Percentiles rank a stretch among this genome's conserved stretches.
phyloP scores from a whole-genome alignment of 768 basidiomycete genomes.

The Podaxis mareebaensis region DNA sequence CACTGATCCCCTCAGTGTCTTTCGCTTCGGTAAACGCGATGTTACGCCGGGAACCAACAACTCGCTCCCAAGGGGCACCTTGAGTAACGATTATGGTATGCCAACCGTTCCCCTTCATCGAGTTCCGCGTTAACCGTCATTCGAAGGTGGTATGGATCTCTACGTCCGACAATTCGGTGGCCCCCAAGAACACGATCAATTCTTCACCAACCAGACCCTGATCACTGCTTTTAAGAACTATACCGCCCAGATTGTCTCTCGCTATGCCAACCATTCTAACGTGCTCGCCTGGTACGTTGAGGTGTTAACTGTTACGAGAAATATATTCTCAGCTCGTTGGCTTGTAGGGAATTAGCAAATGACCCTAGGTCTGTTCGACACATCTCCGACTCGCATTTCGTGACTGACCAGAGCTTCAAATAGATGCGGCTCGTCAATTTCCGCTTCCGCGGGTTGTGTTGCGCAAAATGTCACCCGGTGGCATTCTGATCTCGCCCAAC shows the following conservation, averaged over 20 bases:
- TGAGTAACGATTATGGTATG: conserved; percentile 66
- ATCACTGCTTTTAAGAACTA: conserved; percentile 58
- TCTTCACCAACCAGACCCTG: conserved; percentile 53
- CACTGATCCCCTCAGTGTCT: conserved; percentile 20
- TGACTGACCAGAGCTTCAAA: conserved; percentile 10
- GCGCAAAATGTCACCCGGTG: conserved; percentile 57
- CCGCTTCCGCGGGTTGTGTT: conserved; percentile 42
- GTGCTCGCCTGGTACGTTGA: conserved; percentile 49
- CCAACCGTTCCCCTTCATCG: conserved; percentile 11
- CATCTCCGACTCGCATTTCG: neutral
- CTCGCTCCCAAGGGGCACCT: conserved; percentile 46
- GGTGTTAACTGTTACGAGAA: neutral
- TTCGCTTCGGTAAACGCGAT: conserved; percentile 28
- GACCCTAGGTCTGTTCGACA: conserved; percentile 51
- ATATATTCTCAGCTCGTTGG: neutral
- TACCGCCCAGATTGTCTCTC: conserved; percentile 51
- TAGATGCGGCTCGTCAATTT: conserved; percentile 60
- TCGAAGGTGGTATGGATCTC: conserved; percentile 62
- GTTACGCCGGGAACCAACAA: conserved; percentile 34
- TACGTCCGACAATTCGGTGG: conserved; percentile 55
- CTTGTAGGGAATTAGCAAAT: conserved; percentile 62
- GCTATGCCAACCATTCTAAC: conserved; percentile 54
- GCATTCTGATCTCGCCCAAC: conserved; percentile 47
- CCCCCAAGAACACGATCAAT: conserved; percentile 53
- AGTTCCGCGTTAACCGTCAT: neutral